Percentiles rank a stretch among this genome's conserved stretches.
Evolutionary conservation across 805 yeast species (phyloP).

Genomic region (Ascoidea rubescens): DNA sequence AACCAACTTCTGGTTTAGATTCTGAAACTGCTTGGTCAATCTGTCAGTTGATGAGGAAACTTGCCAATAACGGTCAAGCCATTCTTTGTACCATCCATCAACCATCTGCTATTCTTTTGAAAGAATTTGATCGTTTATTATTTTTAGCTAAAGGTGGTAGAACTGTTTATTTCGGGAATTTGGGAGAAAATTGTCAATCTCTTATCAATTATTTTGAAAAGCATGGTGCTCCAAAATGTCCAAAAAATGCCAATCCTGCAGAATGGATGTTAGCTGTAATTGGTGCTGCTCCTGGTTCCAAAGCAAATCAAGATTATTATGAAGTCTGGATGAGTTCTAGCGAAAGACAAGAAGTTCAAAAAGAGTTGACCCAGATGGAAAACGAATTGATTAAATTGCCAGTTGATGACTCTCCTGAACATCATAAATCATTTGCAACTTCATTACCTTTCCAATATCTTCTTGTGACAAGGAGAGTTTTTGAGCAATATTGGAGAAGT

Average conservation of each 20-base stretch:
- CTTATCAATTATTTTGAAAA: slow-evolving; percentile 54
- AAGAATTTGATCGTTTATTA: slow-evolving; percentile 65
- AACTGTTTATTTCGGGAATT: slow-evolving; percentile 64
- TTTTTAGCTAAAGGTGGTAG: slow-evolving; percentile 59
- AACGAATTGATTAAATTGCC: slow-evolving; percentile 25
- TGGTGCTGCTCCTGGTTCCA: slow-evolving; percentile 75
- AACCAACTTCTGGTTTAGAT: slow-evolving; percentile 58
- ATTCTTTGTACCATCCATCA: slow-evolving; percentile 71
- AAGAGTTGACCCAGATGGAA: slow-evolving; percentile 43
- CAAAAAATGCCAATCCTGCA: slow-evolving; percentile 62
- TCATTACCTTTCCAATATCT: slow-evolving; percentile 24
- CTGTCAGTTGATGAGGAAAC: slow-evolving; percentile 43
- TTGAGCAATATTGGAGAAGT: slow-evolving; percentile 52
- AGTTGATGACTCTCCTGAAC: slow-evolving; percentile 16
- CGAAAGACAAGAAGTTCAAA: slow-evolving; percentile 39
- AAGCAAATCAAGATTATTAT: slow-evolving; percentile 56
- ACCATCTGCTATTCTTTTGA: slow-evolving; percentile 68
- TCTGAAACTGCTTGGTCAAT: slow-evolving; percentile 60
- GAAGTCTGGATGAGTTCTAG: slow-evolving; percentile 67
- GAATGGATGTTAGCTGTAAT: slow-evolving; percentile 88
- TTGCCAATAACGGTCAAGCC: slow-evolving; percentile 49
- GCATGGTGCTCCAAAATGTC: slow-evolving; percentile 55
- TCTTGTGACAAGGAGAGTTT: slow-evolving; percentile 35
- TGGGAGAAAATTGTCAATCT: slow-evolving; percentile 43
- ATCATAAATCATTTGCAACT: slow-evolving; percentile 28